Base-by-base conservation (phyloP, 1,284 basidiomycete species). In the Megacollybia platyphylla region DNA sequence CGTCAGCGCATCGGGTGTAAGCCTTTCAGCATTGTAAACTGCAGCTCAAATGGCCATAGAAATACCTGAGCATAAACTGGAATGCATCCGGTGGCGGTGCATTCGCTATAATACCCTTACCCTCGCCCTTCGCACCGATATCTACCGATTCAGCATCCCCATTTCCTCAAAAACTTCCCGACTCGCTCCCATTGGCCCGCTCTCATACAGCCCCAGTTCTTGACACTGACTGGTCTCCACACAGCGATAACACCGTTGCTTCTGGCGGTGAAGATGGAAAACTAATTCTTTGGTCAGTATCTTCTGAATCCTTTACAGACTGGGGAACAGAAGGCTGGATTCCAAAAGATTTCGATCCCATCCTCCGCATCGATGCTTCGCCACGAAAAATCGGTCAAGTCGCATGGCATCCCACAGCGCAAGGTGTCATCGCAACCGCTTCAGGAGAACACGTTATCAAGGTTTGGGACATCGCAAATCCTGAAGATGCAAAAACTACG, bases 171-270 rank as follows among this genome's bases (percentile, higher is more conserved):
- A 92, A 93, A 62, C 74, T 97, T 27, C 93, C 92, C 2, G 94
- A 98, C 57, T 76, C 87, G 52, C 77, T 97, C 43, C 94, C 94
- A 0, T 76, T 98, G 39, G 91, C 90, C 18, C 82, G 94, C 45
- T 87, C 83, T 27, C 83, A 87, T 59, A 82, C 82, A 5, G 87
- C 80, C 0, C 65, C 85, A 29, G 87, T 91, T n/a, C 83, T 97
- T 41, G 94, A 97, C 63, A 97, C 94, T 0, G 88, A 89, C 53
- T 98, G 92, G 88, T 91, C 87, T 1, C 93, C 93, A 1, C 92
- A 96, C 59, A 83, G 93, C 57, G 93, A 97, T 63, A 70, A 76
- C 11, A 70, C 96, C 54, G 84, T 97, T 49, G 92, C 87, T 2
- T 93, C 88, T 1, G 87, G 75, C 10, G 89, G 85, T 44, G 94